Conservation (phyloP, 1,284 basidiomycete genomes). For the Flammula alnicola region DNA sequence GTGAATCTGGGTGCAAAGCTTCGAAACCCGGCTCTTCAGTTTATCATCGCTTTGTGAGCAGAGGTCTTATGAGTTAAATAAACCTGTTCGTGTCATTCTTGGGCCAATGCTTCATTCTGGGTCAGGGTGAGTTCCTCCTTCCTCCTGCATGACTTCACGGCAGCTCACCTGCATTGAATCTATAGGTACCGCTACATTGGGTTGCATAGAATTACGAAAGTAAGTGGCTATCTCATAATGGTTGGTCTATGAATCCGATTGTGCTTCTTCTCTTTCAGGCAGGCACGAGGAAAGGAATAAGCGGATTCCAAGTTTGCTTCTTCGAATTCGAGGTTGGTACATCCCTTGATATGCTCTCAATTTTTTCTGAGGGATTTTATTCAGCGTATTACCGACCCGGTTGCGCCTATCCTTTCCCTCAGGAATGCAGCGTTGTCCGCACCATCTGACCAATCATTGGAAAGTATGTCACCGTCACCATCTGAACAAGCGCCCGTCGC, state of each 20-base stretch:
- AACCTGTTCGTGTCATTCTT: slow-evolving; percentile 34
- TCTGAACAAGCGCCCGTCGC: too few relatives aligned
- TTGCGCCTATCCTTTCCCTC: too few relatives aligned
- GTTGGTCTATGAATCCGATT: background rate
- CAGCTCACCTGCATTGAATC: background rate
- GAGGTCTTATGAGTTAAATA: slow-evolving; percentile 22
- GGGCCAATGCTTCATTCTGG: slow-evolving; percentile 26
- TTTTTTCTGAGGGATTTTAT: too few relatives aligned
- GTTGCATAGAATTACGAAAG: slow-evolving; percentile 24
- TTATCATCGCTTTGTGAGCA: slow-evolving; percentile 1
- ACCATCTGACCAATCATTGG: too few relatives aligned
- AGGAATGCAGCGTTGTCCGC: too few relatives aligned
- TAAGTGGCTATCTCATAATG: slow-evolving; percentile 1
- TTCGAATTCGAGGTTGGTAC: slow-evolving; percentile 19
- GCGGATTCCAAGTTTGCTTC: slow-evolving; percentile 19
- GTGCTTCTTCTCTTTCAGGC: slow-evolving; percentile 3
- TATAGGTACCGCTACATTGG: slow-evolving; percentile 29
- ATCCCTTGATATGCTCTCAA: too few relatives aligned
- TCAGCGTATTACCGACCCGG: too few relatives aligned
- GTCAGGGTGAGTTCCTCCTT: slow-evolving; percentile 28
- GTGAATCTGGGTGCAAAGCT: slow-evolving; percentile 11
- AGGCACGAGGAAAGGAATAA: slow-evolving; percentile 14
- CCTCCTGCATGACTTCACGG: background rate
- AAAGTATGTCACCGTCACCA: too few relatives aligned
- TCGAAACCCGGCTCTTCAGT: background rate